A percentile compares a stretch with the other conserved stretches of the same genome.
These are phyloP conservation scores for Thecaphora frezii DNA, from an alignment of 1,284 basidiomycete species.

Conservation along the genomic window DNA sequence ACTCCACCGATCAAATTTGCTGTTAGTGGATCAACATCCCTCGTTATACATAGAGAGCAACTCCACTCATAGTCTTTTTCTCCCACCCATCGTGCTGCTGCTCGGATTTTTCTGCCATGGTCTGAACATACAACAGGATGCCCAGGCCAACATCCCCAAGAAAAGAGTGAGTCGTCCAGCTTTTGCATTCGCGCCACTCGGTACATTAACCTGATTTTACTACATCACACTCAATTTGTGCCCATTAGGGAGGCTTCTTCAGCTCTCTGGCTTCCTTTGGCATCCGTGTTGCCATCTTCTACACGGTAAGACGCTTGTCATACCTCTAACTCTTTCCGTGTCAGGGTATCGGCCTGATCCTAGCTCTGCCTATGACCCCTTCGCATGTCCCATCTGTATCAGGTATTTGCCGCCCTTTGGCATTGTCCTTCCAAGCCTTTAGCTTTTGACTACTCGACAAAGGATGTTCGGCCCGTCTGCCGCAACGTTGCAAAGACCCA, in stretches of 20 bases:
- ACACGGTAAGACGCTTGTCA: conserved; percentile 11
- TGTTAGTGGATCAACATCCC: not conserved
- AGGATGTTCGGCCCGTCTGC: conserved; percentile 46
- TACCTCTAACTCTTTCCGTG: not conserved
- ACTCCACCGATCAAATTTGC: not conserved
- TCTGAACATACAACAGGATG: too few relatives aligned
- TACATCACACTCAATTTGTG: too few relatives aligned
- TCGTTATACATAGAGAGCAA: not conserved
- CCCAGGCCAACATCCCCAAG: too few relatives aligned
- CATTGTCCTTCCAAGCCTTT: conserved; percentile 49
- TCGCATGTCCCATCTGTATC: too few relatives aligned
- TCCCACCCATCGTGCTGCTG: too few relatives aligned
- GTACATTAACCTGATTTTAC: too few relatives aligned
- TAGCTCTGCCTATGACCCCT: conserved; percentile 5
- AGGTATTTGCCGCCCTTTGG: conserved; percentile 44
- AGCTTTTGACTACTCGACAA: conserved; percentile 44
- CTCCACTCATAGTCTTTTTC: too few relatives aligned
- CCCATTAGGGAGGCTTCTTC: conserved; percentile 14
- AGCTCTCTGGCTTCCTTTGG: conserved; percentile 29
- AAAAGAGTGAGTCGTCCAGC: too few relatives aligned
- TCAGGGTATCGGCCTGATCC: conserved; percentile 65
- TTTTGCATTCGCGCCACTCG: not conserved
- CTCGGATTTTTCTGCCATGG: too few relatives aligned
- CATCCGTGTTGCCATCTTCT: conserved; percentile 35
- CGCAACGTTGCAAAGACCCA: conserved; percentile 47